phyloP scores from a whole-genome alignment of 2,329 filamentous ascomycete species.

The Fusarium tuaranense region DNA sequence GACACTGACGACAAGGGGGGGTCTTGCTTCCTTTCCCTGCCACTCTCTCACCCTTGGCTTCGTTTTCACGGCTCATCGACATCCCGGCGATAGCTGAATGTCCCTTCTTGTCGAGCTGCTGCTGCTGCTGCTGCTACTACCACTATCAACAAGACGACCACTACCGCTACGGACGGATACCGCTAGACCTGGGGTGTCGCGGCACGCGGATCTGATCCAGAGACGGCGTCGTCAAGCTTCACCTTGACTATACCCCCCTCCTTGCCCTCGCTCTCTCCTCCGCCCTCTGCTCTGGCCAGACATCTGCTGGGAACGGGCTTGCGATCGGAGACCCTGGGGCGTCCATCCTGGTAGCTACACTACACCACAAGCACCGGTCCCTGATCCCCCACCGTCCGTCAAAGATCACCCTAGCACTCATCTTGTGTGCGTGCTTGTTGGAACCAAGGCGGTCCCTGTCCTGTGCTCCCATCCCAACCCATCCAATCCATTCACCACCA shows the following conservation, averaged over 20 bases:
- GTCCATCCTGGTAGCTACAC: conserved; percentile 17
- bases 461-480: conserved; percentile 23
- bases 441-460: conserved; percentile 38
- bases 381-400: conserved; percentile 42
- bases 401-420: conserved; percentile 15
- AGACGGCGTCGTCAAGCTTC: conserved; percentile 6
- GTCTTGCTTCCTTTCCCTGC: conserved; percentile 26
- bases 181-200: conserved; percentile 33
- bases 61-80: conserved; percentile 18
- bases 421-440: conserved; percentile 39
- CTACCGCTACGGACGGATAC: background rate
- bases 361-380: conserved; percentile 32
- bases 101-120: conserved; percentile 42
- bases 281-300: conserved; percentile 26
- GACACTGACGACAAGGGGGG: conserved; percentile 34
- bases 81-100: conserved; percentile 36
- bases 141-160: conserved; percentile 1
- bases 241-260: conserved; percentile 14
- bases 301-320: conserved; percentile 30
- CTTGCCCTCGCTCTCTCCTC: conserved; percentile 9
- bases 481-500: conserved; percentile 35
- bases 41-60: conserved; percentile 31
- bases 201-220: conserved; percentile 16
- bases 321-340: conserved; percentile 40
- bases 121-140: conserved; percentile 23